Percentiles rank a stretch among this genome's conserved stretches.
Conservation (phyloP, 805 yeast genomes). For the Ogataea populi-albae region DNA sequence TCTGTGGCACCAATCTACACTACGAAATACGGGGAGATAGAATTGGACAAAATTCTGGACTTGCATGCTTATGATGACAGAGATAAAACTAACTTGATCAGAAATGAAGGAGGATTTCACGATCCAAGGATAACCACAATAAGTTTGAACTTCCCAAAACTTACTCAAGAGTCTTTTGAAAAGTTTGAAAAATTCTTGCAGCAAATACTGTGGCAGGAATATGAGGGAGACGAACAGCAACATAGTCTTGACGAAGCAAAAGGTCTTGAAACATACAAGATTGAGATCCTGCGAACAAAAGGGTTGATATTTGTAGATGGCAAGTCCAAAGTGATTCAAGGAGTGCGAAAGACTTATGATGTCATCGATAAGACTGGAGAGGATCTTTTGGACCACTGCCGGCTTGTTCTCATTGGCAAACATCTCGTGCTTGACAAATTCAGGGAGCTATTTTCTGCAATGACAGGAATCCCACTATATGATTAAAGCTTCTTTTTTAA, state of each 20-base stretch:
- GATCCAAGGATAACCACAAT: slow-evolving; percentile 56
- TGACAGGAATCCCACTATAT: slow-evolving; percentile 14
- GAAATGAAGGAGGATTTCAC: slow-evolving; percentile 34
- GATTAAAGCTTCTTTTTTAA: too few species aligned
- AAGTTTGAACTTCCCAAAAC: slow-evolving; percentile 42
- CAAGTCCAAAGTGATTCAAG: slow-evolving; percentile 68
- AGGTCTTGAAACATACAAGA: too few species aligned
- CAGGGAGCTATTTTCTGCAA: slow-evolving; percentile 6
- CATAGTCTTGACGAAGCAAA: background rate
- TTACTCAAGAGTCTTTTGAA: slow-evolving; percentile 38
- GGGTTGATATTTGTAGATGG: slow-evolving; percentile 57
- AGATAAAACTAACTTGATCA: slow-evolving; percentile 24
- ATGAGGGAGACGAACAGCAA: slow-evolving; percentile 30
- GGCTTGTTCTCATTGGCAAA: slow-evolving; percentile 35
- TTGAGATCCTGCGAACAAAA: slow-evolving; percentile 80
- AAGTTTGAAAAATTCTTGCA: slow-evolving; percentile 65
- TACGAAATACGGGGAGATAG: slow-evolving; percentile 73
- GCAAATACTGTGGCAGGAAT: slow-evolving; percentile 71
- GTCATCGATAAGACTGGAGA: slow-evolving; percentile 43
- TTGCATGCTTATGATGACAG: slow-evolving; percentile 69
- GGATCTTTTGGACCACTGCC: slow-evolving; percentile 10
- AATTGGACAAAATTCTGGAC: slow-evolving; percentile 64
- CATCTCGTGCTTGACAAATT: slow-evolving; percentile 14
- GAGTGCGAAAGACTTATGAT: slow-evolving; percentile 91
- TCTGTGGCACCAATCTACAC: slow-evolving; percentile 61